A percentile compares a stretch with the other conserved stretches of the same genome.
phyloP scores from a whole-genome alignment of 306 rosid genomes.

The apple (Malus domestica) region DNA sequence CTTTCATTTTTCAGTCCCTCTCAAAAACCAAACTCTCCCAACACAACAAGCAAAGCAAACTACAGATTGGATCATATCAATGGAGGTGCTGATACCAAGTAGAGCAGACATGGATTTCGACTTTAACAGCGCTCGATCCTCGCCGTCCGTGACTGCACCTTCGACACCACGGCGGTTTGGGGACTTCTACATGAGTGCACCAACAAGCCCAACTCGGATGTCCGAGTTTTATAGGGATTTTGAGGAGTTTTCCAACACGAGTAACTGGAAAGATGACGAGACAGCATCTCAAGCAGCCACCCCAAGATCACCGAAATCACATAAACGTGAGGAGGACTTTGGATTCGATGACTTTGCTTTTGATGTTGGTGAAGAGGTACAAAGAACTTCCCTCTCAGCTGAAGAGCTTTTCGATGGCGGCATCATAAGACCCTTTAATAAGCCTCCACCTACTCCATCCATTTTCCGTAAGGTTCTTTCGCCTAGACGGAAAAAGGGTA shows the following conservation, averaged over 20 bases:
- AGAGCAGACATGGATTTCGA: conserved; percentile 38
- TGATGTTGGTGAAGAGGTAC: conserved; percentile 30
- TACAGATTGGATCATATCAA: conserved; percentile 2
- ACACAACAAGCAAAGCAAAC: not conserved
- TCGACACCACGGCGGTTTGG: conserved; percentile 55
- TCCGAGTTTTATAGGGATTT: conserved; percentile 37
- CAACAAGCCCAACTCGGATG: conserved; percentile 59
- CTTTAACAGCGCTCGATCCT: conserved; percentile 34
- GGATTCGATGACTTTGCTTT: conserved; percentile 48
- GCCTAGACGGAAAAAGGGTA: conserved; percentile 17
- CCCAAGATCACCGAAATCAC: conserved; percentile 1
- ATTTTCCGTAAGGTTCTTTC: conserved; percentile 28
- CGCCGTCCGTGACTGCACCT: conserved; percentile 48
- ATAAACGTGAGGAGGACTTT: not conserved
- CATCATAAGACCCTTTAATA: conserved; percentile 40
- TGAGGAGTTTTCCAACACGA: conserved; percentile 20
- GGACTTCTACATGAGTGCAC: conserved; percentile 57
- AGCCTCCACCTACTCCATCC: conserved; percentile 26
- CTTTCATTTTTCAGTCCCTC: not conserved
- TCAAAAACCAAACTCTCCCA: not conserved
- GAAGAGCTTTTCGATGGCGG: conserved; percentile 82
- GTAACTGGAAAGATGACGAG: conserved; percentile 3
- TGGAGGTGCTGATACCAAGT: conserved; percentile 52
- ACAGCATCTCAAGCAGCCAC: not conserved
- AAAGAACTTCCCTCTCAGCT: conserved; percentile 52